These are phyloP conservation scores for Halenospora varia DNA, from an alignment of 495 filamentous ascomycete genomes.

Conservation along the genomic window DNA sequence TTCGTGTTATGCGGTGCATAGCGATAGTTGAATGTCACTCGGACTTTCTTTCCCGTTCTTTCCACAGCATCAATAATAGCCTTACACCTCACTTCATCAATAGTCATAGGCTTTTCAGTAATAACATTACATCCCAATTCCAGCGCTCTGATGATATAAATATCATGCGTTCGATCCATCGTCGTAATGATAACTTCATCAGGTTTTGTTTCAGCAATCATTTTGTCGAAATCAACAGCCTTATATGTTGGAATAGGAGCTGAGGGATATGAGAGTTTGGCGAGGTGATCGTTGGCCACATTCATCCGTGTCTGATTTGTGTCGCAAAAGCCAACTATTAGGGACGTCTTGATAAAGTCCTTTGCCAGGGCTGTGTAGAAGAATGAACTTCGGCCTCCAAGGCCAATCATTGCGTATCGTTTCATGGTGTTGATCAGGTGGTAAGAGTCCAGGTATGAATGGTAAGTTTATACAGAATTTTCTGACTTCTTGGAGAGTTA, in stretches of 20 bases:
- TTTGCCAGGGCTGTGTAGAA: conserved; percentile 51
- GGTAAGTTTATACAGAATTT: background rate
- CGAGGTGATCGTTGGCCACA: conserved; percentile 36
- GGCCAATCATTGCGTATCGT: conserved; percentile 40
- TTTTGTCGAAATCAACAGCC: conserved; percentile 47
- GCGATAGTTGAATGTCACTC: conserved; percentile 48
- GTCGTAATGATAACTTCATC: conserved; percentile 56
- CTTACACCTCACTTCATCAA: conserved; percentile 49
- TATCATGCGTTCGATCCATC: conserved; percentile 54
- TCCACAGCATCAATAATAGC: conserved; percentile 42
- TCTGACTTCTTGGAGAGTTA: background rate
- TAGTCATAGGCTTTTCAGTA: conserved; percentile 58
- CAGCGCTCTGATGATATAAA: conserved; percentile 50
- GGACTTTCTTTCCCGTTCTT: conserved; percentile 32
- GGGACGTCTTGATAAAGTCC: conserved; percentile 42
- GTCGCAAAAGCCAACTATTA: conserved; percentile 47
- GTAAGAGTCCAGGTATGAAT: background rate
- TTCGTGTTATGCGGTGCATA: conserved; percentile 50
- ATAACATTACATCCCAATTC: conserved; percentile 53
- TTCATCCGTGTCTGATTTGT: conserved; percentile 44
- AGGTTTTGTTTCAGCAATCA: conserved; percentile 48
- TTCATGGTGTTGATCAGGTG: background rate
- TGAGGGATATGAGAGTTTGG: conserved; percentile 28
- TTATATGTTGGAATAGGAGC: conserved; percentile 42
- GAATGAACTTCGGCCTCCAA: conserved; percentile 42